Evolutionary conservation across 2,329 filamentous ascomycete genomes (phyloP).

Genomic region (Botrytis porri): DNA sequence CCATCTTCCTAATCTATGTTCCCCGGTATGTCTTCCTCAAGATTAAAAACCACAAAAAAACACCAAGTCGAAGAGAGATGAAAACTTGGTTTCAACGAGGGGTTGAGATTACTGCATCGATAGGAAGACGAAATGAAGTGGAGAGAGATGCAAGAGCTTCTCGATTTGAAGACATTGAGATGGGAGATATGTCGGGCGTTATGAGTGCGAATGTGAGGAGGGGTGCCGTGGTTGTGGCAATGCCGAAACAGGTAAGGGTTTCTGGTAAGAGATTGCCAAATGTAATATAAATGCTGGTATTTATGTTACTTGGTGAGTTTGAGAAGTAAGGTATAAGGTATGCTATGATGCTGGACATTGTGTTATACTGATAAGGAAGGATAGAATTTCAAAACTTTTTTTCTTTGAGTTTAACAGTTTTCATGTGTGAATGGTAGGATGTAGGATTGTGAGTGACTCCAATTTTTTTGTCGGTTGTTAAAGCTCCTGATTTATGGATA

Average conservation of each 20-base stretch:
- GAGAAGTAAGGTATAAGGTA: not conserved
- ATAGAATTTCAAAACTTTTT: not conserved
- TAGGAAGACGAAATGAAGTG: not conserved
- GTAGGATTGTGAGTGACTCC: not conserved
- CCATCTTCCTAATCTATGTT: not conserved
- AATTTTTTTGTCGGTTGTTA: accelerated
- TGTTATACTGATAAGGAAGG: not conserved
- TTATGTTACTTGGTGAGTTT: not conserved
- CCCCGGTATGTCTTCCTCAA: not conserved
- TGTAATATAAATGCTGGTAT: not conserved
- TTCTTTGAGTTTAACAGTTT: not conserved
- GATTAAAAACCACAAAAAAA: not conserved
- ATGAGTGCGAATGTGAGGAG: not conserved
- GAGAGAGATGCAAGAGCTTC: not conserved
- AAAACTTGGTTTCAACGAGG: not conserved
- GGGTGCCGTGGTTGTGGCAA: not conserved
- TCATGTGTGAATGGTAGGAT: not conserved
- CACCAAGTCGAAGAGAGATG: not conserved
- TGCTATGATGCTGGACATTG: not conserved
- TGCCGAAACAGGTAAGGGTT: not conserved
- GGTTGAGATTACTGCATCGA: not conserved
- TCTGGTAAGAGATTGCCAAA: not conserved
- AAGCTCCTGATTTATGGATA: not conserved
- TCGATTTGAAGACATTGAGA: not conserved
- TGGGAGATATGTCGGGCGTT: not conserved